A percentile compares a stretch with the other conserved stretches of the same genome.
These are phyloP conservation scores for Coemansia sp. DNA, from an alignment of 192 early-diverging fungal genomes.

Conservation along the genomic window DNA sequence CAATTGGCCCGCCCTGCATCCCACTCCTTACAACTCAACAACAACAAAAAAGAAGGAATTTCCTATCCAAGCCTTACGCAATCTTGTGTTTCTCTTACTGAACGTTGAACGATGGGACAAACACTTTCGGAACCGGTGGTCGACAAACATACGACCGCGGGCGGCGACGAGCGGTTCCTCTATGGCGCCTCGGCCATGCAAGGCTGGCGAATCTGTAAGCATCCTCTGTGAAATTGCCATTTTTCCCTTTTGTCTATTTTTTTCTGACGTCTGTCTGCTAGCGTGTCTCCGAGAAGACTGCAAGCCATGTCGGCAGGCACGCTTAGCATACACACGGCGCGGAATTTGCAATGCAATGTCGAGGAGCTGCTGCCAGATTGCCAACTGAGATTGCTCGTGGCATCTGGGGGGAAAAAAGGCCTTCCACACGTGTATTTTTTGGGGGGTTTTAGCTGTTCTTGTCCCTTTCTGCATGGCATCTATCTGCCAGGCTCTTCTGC, in stretches of 20 bases:
- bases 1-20: background rate
- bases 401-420: too few species aligned
- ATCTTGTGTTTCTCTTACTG: background rate
- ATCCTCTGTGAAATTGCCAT: constrained; percentile 6
- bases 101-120: constrained; percentile 83
- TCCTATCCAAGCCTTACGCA: background rate
- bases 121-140: constrained; percentile 90
- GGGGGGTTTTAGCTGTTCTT: too few species aligned
- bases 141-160: constrained; percentile 78
- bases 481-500: background rate
- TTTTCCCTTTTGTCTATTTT: background rate
- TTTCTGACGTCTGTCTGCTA: background rate
- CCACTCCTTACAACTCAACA: background rate
- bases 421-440: too few species aligned
- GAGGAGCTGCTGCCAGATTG: too few species aligned
- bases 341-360: too few species aligned
- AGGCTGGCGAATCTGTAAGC: constrained; percentile 81
- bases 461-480: constrained; percentile 28
- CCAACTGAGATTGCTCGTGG: too few species aligned
- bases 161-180: constrained; percentile 68
- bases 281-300: background rate
- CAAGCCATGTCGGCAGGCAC: too few species aligned
- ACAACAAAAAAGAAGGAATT: too few species aligned
- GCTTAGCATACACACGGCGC: too few species aligned
- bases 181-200: constrained; percentile 94